Conservation (phyloP, 2,329 filamentous ascomycete genomes). For the Fusarium clavum region DNA sequence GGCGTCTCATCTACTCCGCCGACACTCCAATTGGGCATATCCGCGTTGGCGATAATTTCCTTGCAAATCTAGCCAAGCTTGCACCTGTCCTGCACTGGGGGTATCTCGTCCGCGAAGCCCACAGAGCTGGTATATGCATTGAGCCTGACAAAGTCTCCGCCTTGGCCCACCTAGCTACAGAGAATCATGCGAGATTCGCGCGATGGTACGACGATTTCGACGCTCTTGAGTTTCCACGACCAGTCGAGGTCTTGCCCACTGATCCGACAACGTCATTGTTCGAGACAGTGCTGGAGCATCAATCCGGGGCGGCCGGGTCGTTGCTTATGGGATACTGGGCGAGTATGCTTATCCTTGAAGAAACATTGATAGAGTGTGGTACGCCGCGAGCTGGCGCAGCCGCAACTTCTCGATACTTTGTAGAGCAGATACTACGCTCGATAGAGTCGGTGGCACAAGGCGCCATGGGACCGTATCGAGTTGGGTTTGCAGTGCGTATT, state of each 20-base stretch:
- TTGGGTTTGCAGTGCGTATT: conserved; percentile 53
- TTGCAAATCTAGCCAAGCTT: conserved; percentile 51
- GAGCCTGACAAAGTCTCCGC: conserved; percentile 47
- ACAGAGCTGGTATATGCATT: conserved; percentile 45
- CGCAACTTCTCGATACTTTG: conserved; percentile 44
- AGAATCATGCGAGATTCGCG: conserved; percentile 47
- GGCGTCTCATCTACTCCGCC: conserved; percentile 45
- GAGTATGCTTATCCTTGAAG: conserved; percentile 55
- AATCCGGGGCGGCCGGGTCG: conserved; percentile 50
- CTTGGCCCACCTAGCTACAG: conserved; percentile 46
- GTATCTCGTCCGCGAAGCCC: conserved; percentile 50
- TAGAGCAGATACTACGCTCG: conserved; percentile 52
- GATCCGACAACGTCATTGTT: conserved; percentile 50
- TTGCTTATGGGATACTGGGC: conserved; percentile 55
- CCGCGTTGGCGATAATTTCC: conserved; percentile 50
- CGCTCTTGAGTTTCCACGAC: conserved; percentile 38
- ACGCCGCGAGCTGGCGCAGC: conserved; percentile 42
- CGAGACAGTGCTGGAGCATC: conserved; percentile 49
- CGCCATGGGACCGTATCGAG: conserved; percentile 54
- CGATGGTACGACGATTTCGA: conserved; percentile 50
- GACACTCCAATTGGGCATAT: conserved; percentile 40
- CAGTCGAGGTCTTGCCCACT: conserved; percentile 46
- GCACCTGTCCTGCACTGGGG: conserved; percentile 50
- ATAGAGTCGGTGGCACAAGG: conserved; percentile 54
- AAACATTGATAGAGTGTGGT: conserved; percentile 51